Conservation (phyloP, 1,284 basidiomycete species). For the Sphaerobolus stellatus region DNA sequence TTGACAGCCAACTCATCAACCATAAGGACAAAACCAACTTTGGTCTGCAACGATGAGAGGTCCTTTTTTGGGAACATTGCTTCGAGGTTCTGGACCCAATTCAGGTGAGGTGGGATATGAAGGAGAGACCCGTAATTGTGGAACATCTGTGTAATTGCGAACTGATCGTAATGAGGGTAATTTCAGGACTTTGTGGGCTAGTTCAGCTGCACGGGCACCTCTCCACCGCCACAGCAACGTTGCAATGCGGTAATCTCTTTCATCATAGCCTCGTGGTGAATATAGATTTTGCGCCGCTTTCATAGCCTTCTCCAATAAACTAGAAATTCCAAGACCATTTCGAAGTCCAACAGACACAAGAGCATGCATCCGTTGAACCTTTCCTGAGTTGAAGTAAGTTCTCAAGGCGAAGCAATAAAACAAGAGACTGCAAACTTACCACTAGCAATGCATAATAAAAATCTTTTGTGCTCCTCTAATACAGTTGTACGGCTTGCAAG, state of each 20-base stretch:
- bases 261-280: neutral
- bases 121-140: neutral
- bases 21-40: conserved; percentile 17
- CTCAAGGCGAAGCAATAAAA: neutral
- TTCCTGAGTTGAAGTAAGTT: neutral
- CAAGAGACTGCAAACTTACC: neutral
- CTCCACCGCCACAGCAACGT: neutral
- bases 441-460: neutral
- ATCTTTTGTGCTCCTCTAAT: neutral
- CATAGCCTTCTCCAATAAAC: neutral
- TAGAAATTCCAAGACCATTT: neutral
- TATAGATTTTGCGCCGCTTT: neutral
- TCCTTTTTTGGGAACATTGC: neutral
- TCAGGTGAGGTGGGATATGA: conserved; percentile 1
- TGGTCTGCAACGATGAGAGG: too few relatives aligned
- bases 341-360: neutral
- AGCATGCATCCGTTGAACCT: neutral
- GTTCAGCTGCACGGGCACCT: neutral
- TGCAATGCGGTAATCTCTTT: neutral
- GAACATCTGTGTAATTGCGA: neutral
- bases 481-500: neutral
- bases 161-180: neutral
- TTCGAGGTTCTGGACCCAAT: neutral
- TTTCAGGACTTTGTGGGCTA: neutral
- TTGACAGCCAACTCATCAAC: conserved; percentile 29